Conservation (phyloP, 768 basidiomycete genomes). For the Rubroboletus satanas region DNA sequence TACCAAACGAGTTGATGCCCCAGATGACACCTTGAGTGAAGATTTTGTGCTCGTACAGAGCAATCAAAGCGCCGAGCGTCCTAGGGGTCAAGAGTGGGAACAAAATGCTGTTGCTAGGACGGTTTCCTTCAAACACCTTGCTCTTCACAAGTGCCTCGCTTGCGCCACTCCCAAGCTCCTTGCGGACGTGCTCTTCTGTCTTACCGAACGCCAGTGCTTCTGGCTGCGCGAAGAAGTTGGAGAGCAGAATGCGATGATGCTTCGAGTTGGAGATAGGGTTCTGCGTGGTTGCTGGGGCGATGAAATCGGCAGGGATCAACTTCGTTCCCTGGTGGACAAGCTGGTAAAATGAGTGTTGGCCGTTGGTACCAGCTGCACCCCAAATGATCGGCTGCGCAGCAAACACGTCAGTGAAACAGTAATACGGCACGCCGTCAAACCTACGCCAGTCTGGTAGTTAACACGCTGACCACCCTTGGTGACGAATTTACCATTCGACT, state of each 20-base stretch:
- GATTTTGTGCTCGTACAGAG: slow-evolving; percentile 97
- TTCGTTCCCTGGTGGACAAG: slow-evolving; percentile 94
- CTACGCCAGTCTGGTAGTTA: slow-evolving; percentile 92
- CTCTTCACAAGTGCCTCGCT: slow-evolving; percentile 88
- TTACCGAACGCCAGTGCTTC: slow-evolving; percentile 98
- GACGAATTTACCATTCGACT: slow-evolving; percentile 96
- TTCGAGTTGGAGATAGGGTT: slow-evolving; percentile 85
- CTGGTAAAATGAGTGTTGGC: slow-evolving; percentile 99
- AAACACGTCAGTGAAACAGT: not conserved
- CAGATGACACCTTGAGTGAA: slow-evolving; percentile 96
- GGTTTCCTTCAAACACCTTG: slow-evolving; percentile 97
- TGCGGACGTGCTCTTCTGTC: slow-evolving; percentile 80
- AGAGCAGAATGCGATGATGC: slow-evolving; percentile 95
- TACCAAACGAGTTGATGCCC: slow-evolving; percentile 98
- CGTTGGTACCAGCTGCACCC: slow-evolving; percentile 98
- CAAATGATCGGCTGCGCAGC: slow-evolving; percentile 85
- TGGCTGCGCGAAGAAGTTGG: slow-evolving; percentile 98
- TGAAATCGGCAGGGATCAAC: slow-evolving; percentile 87
- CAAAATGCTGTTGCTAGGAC: slow-evolving; percentile 93
- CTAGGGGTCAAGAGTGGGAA: slow-evolving; percentile 91
- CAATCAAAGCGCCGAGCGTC: slow-evolving; percentile 84
- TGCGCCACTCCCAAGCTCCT: slow-evolving; percentile 64
- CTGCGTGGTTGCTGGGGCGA: slow-evolving; percentile 83
- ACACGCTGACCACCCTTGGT: slow-evolving; percentile 94
- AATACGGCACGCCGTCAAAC: slow-evolving; percentile 24